A percentile compares a stretch with the other conserved stretches of the same genome.
Evolutionary conservation across 169 alveolate species (phyloP).

Genomic region (Neospora caninum): DNA sequence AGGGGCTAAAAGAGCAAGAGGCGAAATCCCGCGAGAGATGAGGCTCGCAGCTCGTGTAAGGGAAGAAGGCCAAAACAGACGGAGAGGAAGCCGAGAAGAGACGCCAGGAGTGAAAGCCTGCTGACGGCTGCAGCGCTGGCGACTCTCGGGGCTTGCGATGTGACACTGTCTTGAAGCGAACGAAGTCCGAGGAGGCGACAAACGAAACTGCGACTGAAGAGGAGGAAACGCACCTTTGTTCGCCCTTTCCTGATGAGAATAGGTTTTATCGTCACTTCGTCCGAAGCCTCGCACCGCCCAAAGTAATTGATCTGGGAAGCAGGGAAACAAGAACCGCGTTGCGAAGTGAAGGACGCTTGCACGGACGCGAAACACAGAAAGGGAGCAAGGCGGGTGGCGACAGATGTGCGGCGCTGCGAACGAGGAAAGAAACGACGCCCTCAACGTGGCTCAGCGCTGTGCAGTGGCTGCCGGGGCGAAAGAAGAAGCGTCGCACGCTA

Average conservation of each 20-base stretch:
- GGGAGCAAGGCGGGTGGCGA: not conserved
- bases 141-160: too few relatives aligned
- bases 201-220: not conserved
- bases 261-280: slow-evolving; percentile 87
- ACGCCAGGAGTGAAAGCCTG: too few relatives aligned
- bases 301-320: slow-evolving; percentile 80
- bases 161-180: too few relatives aligned
- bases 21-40: too few relatives aligned
- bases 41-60: too few relatives aligned
- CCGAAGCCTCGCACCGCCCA: slow-evolving; percentile 86
- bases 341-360: not conserved
- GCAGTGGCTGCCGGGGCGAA: too few relatives aligned
- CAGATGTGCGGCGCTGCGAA: not conserved
- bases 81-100: too few relatives aligned
- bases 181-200: too few relatives aligned
- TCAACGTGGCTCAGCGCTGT: too few relatives aligned
- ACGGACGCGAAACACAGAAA: not conserved
- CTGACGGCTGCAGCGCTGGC: too few relatives aligned
- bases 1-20: too few relatives aligned
- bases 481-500: too few relatives aligned
- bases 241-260: slow-evolving; percentile 86
- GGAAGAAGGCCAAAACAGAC: not conserved
- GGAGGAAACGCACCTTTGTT: slow-evolving; percentile 80
- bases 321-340: not conserved
- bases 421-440: not conserved